Percentiles rank a stretch among this genome's conserved stretches.
phyloP scores from a whole-genome alignment of 2,329 filamentous ascomycete species.

The Dactylellina haptotyla region DNA sequence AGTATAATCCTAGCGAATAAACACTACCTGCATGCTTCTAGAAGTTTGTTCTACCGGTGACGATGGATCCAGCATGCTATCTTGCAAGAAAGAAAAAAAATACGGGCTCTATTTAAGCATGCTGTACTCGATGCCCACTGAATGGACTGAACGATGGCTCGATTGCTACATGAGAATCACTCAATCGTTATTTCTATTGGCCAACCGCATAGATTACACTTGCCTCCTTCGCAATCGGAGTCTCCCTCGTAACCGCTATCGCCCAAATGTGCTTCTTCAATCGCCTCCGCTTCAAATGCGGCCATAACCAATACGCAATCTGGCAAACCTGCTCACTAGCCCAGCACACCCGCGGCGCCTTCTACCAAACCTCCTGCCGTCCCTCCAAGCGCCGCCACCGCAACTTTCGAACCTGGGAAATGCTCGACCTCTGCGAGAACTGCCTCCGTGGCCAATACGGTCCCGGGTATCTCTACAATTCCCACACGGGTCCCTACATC shows the following conservation, averaged over 20 bases:
- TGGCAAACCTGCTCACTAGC: constrained; percentile 35
- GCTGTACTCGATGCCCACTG: too few relatives aligned
- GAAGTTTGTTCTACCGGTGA: too few relatives aligned
- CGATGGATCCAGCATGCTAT: too few relatives aligned
- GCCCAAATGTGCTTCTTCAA: constrained; percentile 54
- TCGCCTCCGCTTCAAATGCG: constrained; percentile 51
- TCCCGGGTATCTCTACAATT: background rate
- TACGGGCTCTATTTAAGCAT: too few relatives aligned
- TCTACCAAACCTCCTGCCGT: constrained; percentile 40
- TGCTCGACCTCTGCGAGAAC: constrained; percentile 35
- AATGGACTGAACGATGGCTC: too few relatives aligned
- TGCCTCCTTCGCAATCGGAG: background rate
- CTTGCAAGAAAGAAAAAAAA: too few relatives aligned
- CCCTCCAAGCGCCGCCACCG: constrained; percentile 23
- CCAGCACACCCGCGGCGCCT: constrained; percentile 20
- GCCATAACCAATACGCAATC: constrained; percentile 45
- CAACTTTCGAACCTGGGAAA: constrained; percentile 35
- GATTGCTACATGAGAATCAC: too few relatives aligned
- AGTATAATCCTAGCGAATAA: too few relatives aligned
- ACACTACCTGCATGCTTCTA: too few relatives aligned
- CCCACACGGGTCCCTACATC: background rate
- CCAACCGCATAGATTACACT: too few relatives aligned
- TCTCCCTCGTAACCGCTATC: background rate
- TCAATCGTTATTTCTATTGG: too few relatives aligned
- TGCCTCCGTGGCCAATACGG: constrained; percentile 7